Conservation (phyloP, 2,329 filamentous ascomycete species). For the Pseudogymnoascus sp. region DNA sequence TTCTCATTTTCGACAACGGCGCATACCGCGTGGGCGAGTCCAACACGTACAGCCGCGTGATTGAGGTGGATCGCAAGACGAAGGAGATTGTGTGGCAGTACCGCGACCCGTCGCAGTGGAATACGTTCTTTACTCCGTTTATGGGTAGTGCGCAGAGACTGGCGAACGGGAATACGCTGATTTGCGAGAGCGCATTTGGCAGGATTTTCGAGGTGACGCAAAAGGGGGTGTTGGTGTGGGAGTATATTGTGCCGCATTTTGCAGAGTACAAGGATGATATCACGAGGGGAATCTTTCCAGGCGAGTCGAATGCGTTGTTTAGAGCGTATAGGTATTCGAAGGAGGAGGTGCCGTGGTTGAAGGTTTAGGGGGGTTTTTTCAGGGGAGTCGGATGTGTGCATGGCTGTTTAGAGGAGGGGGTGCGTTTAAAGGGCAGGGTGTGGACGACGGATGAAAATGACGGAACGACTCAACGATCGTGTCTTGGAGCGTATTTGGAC, state of each 20-base stretch:
- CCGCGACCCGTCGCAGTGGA: slow-evolving; percentile 25
- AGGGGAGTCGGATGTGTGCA: no score
- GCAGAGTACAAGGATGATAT: slow-evolving; percentile 31
- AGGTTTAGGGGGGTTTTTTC: background rate
- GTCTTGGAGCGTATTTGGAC: no score
- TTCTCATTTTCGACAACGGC: slow-evolving; percentile 40
- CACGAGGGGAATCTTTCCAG: slow-evolving; percentile 32
- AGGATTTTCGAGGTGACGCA: slow-evolving; percentile 37
- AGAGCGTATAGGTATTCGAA: slow-evolving; percentile 36
- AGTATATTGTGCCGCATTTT: slow-evolving; percentile 37
- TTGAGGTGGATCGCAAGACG: slow-evolving; percentile 30
- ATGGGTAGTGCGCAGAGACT: slow-evolving; percentile 39
- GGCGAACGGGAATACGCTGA: slow-evolving; percentile 34
- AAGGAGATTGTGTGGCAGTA: slow-evolving; percentile 39
- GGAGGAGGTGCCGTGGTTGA: slow-evolving; percentile 35
- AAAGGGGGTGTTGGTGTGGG: slow-evolving; percentile 35
- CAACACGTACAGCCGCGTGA: slow-evolving; percentile 35
- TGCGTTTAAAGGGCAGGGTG: no score
- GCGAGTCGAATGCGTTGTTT: slow-evolving; percentile 36
- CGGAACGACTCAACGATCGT: no score
- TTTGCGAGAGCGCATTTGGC: slow-evolving; percentile 36
- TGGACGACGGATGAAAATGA: no score
- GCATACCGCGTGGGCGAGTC: slow-evolving; percentile 33
- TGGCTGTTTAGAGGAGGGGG: no score
- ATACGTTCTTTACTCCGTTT: slow-evolving; percentile 34